Evolutionary conservation across 2,329 filamentous ascomycete species (phyloP).

Genomic region (Colletotrichum sp.): DNA sequence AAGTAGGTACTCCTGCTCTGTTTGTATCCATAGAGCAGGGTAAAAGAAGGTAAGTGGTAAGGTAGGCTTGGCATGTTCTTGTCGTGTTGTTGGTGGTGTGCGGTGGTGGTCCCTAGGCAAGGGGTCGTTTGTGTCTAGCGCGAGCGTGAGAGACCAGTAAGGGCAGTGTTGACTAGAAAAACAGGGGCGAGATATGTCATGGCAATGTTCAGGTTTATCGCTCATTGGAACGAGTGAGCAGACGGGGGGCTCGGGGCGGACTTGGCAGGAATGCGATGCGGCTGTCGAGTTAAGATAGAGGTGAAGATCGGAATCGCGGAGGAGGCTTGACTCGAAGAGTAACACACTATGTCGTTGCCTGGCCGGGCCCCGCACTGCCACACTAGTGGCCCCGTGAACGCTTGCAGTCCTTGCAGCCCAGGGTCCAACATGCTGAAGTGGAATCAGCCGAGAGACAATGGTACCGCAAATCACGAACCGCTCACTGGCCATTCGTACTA

Average conservation of each 20-base stretch:
- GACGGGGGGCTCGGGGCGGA: conserved; percentile 6
- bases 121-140: background rate
- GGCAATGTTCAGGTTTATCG: background rate
- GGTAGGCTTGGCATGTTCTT: background rate
- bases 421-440: conserved; percentile 14
- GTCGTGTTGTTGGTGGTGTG: background rate
- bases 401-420: conserved; percentile 16
- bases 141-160: background rate
- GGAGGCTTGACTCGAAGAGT: conserved; percentile 18
- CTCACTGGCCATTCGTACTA: conserved; percentile 5
- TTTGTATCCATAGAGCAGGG: background rate
- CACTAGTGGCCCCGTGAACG: conserved; percentile 20
- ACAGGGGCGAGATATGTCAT: conserved; percentile 9
- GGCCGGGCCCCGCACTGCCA: conserved; percentile 18
- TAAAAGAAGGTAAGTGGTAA: background rate
- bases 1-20: background rate
- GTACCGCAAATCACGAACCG: conserved; percentile 7
- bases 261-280: conserved; percentile 16
- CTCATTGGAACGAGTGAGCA: conserved; percentile 1
- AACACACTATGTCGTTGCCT: conserved; percentile 16
- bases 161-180: background rate
- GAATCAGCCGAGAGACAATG: conserved; percentile 19
- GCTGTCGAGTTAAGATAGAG: conserved; percentile 13
- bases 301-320: conserved; percentile 23
- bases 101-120: background rate